Evolutionary conservation across 495 filamentous ascomycete species (phyloP), one percentile per base, ranked within the genome.

Genomic region (Clohesyomyces aquaticus): DNA sequence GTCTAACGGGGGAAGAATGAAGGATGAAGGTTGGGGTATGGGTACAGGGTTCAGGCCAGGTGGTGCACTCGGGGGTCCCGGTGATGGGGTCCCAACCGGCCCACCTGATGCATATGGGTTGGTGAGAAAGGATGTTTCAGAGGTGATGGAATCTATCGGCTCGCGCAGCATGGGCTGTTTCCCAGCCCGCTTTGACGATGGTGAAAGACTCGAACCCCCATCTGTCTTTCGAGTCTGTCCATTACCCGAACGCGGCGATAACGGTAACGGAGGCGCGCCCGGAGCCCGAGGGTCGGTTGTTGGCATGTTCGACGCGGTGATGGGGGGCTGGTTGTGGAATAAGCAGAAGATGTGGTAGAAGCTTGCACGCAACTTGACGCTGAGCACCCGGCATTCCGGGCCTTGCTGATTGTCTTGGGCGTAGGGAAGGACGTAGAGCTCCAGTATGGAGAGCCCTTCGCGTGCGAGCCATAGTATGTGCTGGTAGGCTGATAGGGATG

Each of bases 291-390:
- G 58, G 56, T 65, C 63, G 14, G 56, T 47, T 10, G 65, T 59
- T 27, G 68, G 57, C 61, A 65, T 63, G 59, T 58, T 61, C 49
- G 38, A 65, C 14, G 74, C 70, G n/a, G 74, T 80, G 62, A 87
- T 74, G 4, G 80, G 77, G 9, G 86, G 86, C 50, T 86, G 78
- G 75, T 97, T 96, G 77, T 96, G 91, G 72, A 96, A 98, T 16
- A 97, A 82, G 53, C 96, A 96, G 72, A 96, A 96, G 61, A 98
- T 91, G 77, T 98, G 94, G 69, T 94, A 93, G 70, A 97, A 96
- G 25, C 88, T 92, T 4, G 95, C 94, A 60, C 91, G 87, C 21
- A 98, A 83, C 76, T 98, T 98, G 76, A 89, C 89, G 8, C 89
- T 85, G 52, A 98, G 83, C 10, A 98, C 92, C 67, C 91, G 91